Percentiles rank a stretch among this genome's conserved stretches.
These are phyloP conservation scores for Talaromyces liani DNA, from an alignment of 495 filamentous ascomycete genomes.

Conservation along the genomic window DNA sequence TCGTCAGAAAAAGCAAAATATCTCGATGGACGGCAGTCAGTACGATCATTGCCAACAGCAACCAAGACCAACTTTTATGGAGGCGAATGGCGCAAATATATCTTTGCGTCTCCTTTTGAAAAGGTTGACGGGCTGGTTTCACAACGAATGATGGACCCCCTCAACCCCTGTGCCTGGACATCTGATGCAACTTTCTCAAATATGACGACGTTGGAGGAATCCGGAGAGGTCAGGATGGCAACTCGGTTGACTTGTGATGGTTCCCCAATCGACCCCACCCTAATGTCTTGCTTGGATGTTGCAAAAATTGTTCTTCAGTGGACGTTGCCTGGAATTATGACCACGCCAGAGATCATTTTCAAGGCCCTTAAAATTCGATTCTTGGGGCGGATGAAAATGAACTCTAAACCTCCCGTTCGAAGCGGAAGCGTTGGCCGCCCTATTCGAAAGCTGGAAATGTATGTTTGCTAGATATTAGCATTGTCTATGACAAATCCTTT, in stretches of 20 bases:
- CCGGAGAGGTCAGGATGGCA: neutral
- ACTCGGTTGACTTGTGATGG: neutral
- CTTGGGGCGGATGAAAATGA: neutral
- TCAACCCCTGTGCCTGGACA: neutral
- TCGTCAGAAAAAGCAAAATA: neutral
- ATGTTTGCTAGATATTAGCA: neutral
- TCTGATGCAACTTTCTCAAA: neutral
- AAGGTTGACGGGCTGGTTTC: conserved; percentile 14
- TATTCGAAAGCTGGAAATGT: neutral
- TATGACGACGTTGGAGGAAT: neutral
- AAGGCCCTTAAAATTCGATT: neutral
- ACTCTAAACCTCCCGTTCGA: neutral
- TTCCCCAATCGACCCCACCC: neutral
- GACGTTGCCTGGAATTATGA: neutral
- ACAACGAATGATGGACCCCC: conserved; percentile 1
- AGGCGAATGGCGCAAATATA: conserved; percentile 13
- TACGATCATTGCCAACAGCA: conserved; percentile 10
- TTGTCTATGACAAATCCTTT: neutral
- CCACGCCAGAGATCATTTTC: neutral
- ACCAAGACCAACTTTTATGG: conserved; percentile 12
- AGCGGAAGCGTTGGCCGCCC: neutral
- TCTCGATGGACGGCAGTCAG: neutral
- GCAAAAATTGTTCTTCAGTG: neutral
- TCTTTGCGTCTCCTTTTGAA: conserved; percentile 20
- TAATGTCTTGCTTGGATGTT: neutral